phyloP scores from a whole-genome alignment of 495 filamentous ascomycete genomes.

The Darksidea phi region DNA sequence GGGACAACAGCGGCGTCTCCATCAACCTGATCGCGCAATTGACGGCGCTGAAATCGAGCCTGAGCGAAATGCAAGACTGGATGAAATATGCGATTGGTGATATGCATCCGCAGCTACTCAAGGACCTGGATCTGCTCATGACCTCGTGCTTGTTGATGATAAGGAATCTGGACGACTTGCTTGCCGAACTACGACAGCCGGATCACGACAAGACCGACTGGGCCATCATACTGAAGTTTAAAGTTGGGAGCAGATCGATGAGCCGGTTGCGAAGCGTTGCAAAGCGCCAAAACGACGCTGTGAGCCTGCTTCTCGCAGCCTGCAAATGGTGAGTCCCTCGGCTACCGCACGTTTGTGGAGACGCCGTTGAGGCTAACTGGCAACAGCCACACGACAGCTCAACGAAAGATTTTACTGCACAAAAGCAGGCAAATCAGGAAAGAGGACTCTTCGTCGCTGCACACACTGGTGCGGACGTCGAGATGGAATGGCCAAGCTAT shows the following conservation, averaged over 20 bases:
- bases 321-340: slow-evolving; percentile 29
- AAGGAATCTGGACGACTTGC: slow-evolving; percentile 13
- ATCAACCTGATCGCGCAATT: slow-evolving; percentile 34
- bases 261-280: slow-evolving; percentile 21
- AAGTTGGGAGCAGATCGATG: slow-evolving; percentile 23
- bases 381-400: slow-evolving; percentile 29
- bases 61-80: slow-evolving; percentile 33
- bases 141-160: slow-evolving; percentile 25
- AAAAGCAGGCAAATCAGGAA: slow-evolving; percentile 34
- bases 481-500: slow-evolving; percentile 16
- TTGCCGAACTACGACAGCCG: slow-evolving; percentile 20
- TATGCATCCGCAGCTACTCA: slow-evolving; percentile 30
- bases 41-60: slow-evolving; percentile 28
- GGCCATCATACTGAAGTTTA: slow-evolving; percentile 26
- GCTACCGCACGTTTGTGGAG: neutral
- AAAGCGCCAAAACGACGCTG: slow-evolving; percentile 30
- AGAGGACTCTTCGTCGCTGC: slow-evolving; percentile 24
- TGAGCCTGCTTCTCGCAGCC: slow-evolving; percentile 29
- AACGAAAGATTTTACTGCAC: slow-evolving; percentile 30
- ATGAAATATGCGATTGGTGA: slow-evolving; percentile 30
- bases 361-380: slow-evolving; percentile 6
- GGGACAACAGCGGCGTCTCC: slow-evolving; percentile 25
- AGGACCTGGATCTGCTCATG: slow-evolving; percentile 26
- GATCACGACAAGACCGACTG: slow-evolving; percentile 28
- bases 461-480: slow-evolving; percentile 13